Conservation (phyloP, 139 green algal genomes). For the Mesotaenium endlicherianum region DNA sequence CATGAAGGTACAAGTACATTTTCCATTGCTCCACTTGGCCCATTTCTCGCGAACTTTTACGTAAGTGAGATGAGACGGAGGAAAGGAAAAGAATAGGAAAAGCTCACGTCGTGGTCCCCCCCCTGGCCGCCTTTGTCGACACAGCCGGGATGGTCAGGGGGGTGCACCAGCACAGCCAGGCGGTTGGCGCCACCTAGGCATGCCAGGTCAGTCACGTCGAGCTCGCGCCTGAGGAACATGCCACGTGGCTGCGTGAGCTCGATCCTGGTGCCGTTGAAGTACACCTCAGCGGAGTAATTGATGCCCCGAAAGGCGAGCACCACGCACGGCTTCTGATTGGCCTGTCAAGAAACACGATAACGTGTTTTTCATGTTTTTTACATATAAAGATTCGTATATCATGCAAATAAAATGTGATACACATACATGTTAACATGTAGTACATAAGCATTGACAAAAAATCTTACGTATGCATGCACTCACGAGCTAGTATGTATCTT, state of each 20-base stretch:
- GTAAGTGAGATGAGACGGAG: background rate
- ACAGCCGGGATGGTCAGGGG: constrained; percentile 48
- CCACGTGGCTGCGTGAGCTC: constrained; percentile 16
- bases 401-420: background rate
- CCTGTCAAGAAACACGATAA: background rate
- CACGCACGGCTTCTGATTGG: background rate
- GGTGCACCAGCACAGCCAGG: constrained; percentile 47
- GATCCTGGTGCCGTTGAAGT: constrained; percentile 29
- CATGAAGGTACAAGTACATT: no score
- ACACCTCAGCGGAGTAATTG: constrained; percentile 50
- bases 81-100: background rate
- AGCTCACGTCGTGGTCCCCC: constrained; percentile 46
- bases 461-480: no score
- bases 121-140: constrained; percentile 53
- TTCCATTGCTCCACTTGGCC: no score
- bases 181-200: constrained; percentile 23
- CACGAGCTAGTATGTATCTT: no score
- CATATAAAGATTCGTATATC: background rate
- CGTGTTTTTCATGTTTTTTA: background rate
- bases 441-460: no score
- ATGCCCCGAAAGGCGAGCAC: constrained; percentile 48
- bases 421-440: background rate
- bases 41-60: no score
- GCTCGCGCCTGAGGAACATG: constrained; percentile 50
- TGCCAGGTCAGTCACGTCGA: constrained; percentile 45